Conservation (phyloP, 768 basidiomycete genomes). For the Pulveroboletus sp. region DNA sequence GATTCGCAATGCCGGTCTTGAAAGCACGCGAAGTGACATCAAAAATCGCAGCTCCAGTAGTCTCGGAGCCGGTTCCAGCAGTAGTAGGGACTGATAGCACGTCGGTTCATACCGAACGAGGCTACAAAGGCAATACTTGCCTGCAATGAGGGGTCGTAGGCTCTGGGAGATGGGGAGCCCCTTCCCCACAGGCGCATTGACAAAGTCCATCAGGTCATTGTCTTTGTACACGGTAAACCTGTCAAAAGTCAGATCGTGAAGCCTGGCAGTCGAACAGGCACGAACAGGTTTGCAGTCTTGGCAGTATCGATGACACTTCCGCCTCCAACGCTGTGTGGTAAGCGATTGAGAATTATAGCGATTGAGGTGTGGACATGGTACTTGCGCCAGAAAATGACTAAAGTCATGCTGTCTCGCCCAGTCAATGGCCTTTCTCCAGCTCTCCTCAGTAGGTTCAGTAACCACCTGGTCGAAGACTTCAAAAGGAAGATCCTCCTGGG, state of each 20-base stretch:
- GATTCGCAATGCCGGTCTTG: slow-evolving; percentile 94
- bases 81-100: slow-evolving; percentile 55
- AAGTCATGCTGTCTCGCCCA: slow-evolving; percentile 87
- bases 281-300: slow-evolving; percentile 87
- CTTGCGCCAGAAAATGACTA: slow-evolving; percentile 88
- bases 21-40: slow-evolving; percentile 89
- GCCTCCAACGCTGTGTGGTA: slow-evolving; percentile 69
- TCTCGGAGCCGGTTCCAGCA: slow-evolving; percentile 90
- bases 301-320: slow-evolving; percentile 95
- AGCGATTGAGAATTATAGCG: background rate
- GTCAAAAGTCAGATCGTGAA: slow-evolving; percentile 3
- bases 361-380: slow-evolving; percentile 9
- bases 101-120: background rate
- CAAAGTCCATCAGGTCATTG: slow-evolving; percentile 90
- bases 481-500: slow-evolving; percentile 70
- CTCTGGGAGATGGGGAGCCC: slow-evolving; percentile 74
- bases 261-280: background rate
- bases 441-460: slow-evolving; percentile 89
- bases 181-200: slow-evolving; percentile 94
- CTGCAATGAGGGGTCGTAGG: slow-evolving; percentile 80
- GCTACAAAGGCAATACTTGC: slow-evolving; percentile 30
- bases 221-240: slow-evolving; percentile 91
- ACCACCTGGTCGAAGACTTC: slow-evolving; percentile 79
- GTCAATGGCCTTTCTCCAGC: slow-evolving; percentile 81
- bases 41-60: slow-evolving; percentile 91